Evolutionary conservation across 192 early-diverging fungal genomes (phyloP).

Genomic region (Physocladia obscura): DNA sequence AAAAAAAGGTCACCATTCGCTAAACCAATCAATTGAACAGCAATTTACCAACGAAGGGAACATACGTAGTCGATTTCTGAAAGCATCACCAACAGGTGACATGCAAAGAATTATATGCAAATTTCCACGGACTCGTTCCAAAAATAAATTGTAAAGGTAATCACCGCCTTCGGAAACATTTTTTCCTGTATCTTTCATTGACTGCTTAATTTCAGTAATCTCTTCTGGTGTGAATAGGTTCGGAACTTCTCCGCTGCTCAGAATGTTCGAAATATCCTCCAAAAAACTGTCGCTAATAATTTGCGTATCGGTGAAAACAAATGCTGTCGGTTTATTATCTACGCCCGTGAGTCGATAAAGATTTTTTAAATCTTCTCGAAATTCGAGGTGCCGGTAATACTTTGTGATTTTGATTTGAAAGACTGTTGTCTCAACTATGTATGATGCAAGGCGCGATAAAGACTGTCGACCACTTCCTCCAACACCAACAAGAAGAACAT

Average conservation of each 20-base stretch:
- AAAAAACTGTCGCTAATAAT: slow-evolving; percentile 54
- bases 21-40: slow-evolving; percentile 62
- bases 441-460: slow-evolving; percentile 51
- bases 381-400: slow-evolving; percentile 56
- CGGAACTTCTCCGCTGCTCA: slow-evolving; percentile 62
- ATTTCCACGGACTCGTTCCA: slow-evolving; percentile 57
- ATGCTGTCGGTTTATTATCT: slow-evolving; percentile 54
- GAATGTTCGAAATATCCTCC: slow-evolving; percentile 59
- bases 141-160: slow-evolving; percentile 42
- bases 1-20: slow-evolving; percentile 45
- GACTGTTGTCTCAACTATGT: slow-evolving; percentile 50
- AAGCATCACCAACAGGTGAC: slow-evolving; percentile 60
- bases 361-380: slow-evolving; percentile 58
- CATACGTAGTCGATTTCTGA: slow-evolving; percentile 58
- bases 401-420: slow-evolving; percentile 66
- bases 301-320: slow-evolving; percentile 60
- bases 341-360: slow-evolving; percentile 52
- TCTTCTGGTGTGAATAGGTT: slow-evolving; percentile 56
- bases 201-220: slow-evolving; percentile 48
- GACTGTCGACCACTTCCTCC: slow-evolving; percentile 56
- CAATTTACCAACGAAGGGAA: slow-evolving; percentile 60
- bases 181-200: slow-evolving; percentile 37
- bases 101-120: slow-evolving; percentile 59
- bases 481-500: slow-evolving; percentile 58
- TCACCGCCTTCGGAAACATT: slow-evolving; percentile 41